Evolutionary conservation across 257 asterid genomes (phyloP).

Genomic region (Schizonepeta tenuifolia): DNA sequence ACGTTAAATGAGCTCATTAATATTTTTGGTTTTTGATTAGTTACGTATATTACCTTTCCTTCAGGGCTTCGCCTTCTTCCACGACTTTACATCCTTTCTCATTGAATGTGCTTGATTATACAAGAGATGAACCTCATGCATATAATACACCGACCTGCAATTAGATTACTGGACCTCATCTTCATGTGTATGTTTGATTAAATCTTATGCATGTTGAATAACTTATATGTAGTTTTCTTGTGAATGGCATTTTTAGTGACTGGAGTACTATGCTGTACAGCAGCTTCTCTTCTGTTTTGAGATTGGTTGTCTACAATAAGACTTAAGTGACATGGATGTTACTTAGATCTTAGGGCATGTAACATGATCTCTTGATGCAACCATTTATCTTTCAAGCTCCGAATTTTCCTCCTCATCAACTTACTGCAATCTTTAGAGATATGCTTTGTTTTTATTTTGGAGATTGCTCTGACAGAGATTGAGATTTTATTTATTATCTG

Average conservation of each 20-base stretch:
- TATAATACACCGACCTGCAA: background rate
- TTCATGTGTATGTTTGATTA: background rate
- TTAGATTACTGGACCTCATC: slow-evolving; percentile 17
- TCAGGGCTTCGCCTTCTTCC: background rate
- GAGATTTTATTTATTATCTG: slow-evolving; percentile 21
- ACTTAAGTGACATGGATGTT: slow-evolving; percentile 14
- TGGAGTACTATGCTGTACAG: background rate
- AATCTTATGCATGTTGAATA: slow-evolving; percentile 7
- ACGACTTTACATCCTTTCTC: background rate
- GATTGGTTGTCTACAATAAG: background rate
- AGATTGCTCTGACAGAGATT: slow-evolving; percentile 19
- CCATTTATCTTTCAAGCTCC: slow-evolving; percentile 13
- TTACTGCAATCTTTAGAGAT: background rate
- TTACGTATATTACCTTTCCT: background rate
- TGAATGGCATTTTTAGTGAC: background rate
- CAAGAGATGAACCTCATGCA: slow-evolving; percentile 12
- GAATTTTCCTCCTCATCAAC: slow-evolving; percentile 2
- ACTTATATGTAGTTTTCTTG: background rate
- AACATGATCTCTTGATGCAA: background rate
- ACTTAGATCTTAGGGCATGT: background rate
- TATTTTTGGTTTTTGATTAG: slow-evolving; percentile 6
- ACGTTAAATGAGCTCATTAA: background rate
- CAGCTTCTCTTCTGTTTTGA: background rate
- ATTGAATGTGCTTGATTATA: slow-evolving; percentile 7
- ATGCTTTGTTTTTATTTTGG: background rate